phyloP scores from a whole-genome alignment of 1,139 yeast genomes.

The Yamadazyma diddensiae region DNA sequence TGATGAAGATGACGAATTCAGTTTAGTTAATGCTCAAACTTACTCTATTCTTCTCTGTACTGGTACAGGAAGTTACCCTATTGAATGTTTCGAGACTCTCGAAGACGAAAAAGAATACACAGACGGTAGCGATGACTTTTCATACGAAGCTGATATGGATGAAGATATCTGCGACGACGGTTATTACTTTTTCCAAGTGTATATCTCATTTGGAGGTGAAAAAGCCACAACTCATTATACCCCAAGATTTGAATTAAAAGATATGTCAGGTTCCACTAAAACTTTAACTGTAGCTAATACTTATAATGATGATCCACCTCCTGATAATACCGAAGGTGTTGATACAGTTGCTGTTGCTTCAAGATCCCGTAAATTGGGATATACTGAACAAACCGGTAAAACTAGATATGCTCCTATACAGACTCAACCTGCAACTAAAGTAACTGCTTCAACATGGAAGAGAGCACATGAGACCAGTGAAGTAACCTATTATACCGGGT shows the following conservation, averaged over 20 bases:
- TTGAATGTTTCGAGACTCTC: conserved; percentile 40
- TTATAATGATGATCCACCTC: conserved; percentile 29
- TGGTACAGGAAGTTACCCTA: conserved; percentile 49
- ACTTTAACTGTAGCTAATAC: conserved; percentile 26
- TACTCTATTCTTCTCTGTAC: conserved; percentile 64
- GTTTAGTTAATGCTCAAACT: conserved; percentile 38
- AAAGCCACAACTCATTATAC: conserved; percentile 67
- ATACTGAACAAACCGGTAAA: conserved; percentile 71
- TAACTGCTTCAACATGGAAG: conserved; percentile 66
- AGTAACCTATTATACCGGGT: conserved; percentile 45
- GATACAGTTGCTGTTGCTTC: conserved; percentile 27
- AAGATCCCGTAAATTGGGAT: conserved; percentile 47
- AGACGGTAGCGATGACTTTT: conserved; percentile 13
- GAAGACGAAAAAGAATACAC: conserved; percentile 20
- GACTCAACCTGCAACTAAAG: conserved; percentile 63
- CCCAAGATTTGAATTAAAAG: conserved; percentile 59
- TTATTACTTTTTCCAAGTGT: conserved; percentile 66
- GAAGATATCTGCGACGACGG: conserved; percentile 58
- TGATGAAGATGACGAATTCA: conserved; percentile 32
- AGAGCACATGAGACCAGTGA: conserved; percentile 63
- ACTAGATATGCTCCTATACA: conserved; percentile 91
- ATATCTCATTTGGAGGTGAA: conserved; percentile 39
- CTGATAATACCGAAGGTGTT: conserved; percentile 24
- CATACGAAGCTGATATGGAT: conserved; percentile 42
- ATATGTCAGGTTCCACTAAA: conserved; percentile 62